These are phyloP conservation scores for Lithohypha guttulata DNA, from an alignment of 2,329 filamentous ascomycete species.

Conservation along the genomic window DNA sequence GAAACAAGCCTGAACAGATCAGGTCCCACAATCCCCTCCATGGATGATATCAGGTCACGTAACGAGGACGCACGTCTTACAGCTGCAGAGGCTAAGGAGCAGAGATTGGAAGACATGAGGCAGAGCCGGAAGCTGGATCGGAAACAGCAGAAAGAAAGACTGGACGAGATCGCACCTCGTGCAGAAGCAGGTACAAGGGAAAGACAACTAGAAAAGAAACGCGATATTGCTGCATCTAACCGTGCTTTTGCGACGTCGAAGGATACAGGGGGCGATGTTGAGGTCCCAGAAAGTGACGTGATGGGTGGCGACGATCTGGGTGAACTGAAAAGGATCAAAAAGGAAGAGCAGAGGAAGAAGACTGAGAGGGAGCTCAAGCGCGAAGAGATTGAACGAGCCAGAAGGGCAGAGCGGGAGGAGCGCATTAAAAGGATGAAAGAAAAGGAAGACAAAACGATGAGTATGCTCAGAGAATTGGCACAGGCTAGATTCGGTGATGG, in stretches of 20 bases:
- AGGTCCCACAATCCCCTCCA: slow-evolving; percentile 56
- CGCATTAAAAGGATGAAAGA: slow-evolving; percentile 56
- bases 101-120: slow-evolving; percentile 43
- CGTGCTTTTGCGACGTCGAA: slow-evolving; percentile 55
- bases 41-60: slow-evolving; percentile 60
- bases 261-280: slow-evolving; percentile 41
- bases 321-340: slow-evolving; percentile 54
- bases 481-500: slow-evolving; percentile 59
- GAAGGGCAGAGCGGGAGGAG: slow-evolving; percentile 70
- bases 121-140: slow-evolving; percentile 55
- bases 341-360: slow-evolving; percentile 60
- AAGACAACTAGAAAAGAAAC: slow-evolving; percentile 75
- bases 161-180: slow-evolving; percentile 73
- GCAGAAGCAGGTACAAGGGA: slow-evolving; percentile 76
- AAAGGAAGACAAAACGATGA: slow-evolving; percentile 77
- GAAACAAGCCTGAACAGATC: slow-evolving; percentile 22
- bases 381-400: slow-evolving; percentile 68
- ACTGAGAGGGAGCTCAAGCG: slow-evolving; percentile 71
- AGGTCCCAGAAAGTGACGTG: slow-evolving; percentile 62
- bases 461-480: slow-evolving; percentile 67
- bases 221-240: slow-evolving; percentile 60
- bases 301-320: slow-evolving; percentile 56
- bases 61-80: slow-evolving; percentile 32
- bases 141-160: slow-evolving; percentile 54
- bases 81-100: slow-evolving; percentile 40